A percentile compares a stretch with the other conserved stretches of the same genome.
These are phyloP conservation scores for Trifolium pratense DNA, from an alignment of 306 rosid genomes.

Conservation along the genomic window DNA sequence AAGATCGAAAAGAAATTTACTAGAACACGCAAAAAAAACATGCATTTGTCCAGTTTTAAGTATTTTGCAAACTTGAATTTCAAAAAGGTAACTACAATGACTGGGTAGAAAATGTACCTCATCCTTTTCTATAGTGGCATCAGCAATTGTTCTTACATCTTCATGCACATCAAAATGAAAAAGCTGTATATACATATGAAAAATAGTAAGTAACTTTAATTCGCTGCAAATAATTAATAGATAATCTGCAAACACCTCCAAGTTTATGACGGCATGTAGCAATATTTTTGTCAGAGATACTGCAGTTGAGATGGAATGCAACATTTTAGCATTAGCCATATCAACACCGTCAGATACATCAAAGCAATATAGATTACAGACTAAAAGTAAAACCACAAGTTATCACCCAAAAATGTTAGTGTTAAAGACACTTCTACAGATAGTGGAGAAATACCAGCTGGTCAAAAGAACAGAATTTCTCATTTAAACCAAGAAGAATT, in stretches of 20 bases:
- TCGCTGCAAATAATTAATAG: neutral
- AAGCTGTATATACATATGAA: conserved; percentile 53
- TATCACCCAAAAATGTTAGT: neutral
- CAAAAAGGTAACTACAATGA: conserved; percentile 3
- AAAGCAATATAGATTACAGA: neutral
- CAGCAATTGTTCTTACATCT: conserved; percentile 93
- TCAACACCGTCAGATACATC: neutral
- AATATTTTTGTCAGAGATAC: neutral
- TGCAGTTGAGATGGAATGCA: neutral
- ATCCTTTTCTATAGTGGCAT: conserved; percentile 94
- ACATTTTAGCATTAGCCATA: conserved; percentile 10
- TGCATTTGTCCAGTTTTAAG: conserved; percentile 5
- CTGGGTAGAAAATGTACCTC: conserved; percentile 63
- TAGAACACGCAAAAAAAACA: conserved; percentile 16
- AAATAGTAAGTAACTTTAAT: conserved; percentile 32
- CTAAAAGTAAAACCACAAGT: conserved; percentile 5
- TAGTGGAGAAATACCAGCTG: neutral
- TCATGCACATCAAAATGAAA: conserved; percentile 98
- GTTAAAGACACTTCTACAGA: neutral
- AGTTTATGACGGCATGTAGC: conserved; percentile 4
- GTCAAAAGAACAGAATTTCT: neutral
- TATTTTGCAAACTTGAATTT: conserved; percentile 15
- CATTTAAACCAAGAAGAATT: conserved; percentile 1
- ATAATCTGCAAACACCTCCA: conserved; percentile 8
- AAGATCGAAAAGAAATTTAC: conserved; percentile 34